These are phyloP conservation scores for Veloporphyrellus conicus DNA, from an alignment of 1,284 basidiomycete genomes.

Conservation along the genomic window DNA sequence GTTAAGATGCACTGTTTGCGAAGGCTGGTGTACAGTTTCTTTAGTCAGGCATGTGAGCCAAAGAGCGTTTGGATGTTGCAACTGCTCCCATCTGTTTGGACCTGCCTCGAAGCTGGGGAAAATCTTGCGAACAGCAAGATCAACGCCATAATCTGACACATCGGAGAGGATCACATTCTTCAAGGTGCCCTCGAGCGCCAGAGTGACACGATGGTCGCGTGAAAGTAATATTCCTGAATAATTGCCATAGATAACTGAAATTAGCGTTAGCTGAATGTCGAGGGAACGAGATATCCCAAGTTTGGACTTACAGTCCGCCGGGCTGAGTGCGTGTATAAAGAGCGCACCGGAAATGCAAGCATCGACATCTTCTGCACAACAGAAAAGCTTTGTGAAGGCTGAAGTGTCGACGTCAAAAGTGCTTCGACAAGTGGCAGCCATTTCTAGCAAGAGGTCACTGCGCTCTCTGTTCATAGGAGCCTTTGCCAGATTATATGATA, in stretches of 20 bases:
- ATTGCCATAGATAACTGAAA: slow-evolving; percentile 17
- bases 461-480: not conserved
- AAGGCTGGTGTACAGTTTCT: not conserved
- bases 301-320: too few species aligned
- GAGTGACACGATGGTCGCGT: slow-evolving; percentile 27
- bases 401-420: slow-evolving; percentile 37
- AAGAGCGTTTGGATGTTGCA: not conserved
- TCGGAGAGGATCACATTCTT: slow-evolving; percentile 3
- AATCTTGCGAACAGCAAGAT: slow-evolving; percentile 31
- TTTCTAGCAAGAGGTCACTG: not conserved
- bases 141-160: slow-evolving; percentile 20
- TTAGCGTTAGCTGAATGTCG: too few species aligned
- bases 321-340: slow-evolving; percentile 8
- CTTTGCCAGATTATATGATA: not conserved
- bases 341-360: slow-evolving; percentile 35
- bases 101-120: slow-evolving; percentile 26
- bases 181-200: slow-evolving; percentile 23
- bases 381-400: slow-evolving; percentile 16
- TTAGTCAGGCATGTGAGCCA: not conserved
- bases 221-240: slow-evolving; percentile 10
- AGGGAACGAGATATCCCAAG: too few species aligned
- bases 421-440: slow-evolving; percentile 35
- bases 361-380: slow-evolving; percentile 23
- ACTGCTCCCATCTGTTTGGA: not conserved
- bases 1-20: not conserved